Conservation (phyloP, 1,139 yeast genomes). For the Hyphopichia fennica region DNA sequence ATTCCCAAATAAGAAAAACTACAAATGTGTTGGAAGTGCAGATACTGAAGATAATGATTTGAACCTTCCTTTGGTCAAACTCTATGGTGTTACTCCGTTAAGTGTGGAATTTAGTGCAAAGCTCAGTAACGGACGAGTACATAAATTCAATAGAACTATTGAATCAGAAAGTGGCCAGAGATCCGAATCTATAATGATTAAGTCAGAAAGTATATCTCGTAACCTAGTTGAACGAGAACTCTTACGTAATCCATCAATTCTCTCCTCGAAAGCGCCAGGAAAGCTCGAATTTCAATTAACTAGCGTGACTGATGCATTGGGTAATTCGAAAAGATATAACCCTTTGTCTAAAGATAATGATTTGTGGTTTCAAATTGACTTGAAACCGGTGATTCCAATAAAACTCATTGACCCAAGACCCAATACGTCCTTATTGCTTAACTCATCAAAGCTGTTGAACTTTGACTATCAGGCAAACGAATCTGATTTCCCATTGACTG, state of each 20-base stretch:
- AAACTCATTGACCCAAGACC: conserved; percentile 39
- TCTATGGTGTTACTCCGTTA: conserved; percentile 77
- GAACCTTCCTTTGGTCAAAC: conserved; percentile 50
- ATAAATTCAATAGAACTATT: conserved; percentile 22
- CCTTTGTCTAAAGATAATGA: conserved; percentile 46
- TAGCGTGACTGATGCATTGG: conserved; percentile 72
- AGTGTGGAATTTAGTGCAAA: conserved; percentile 59
- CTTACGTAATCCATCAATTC: conserved; percentile 22
- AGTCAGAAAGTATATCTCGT: conserved; percentile 26
- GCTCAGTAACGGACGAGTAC: conserved; percentile 45
- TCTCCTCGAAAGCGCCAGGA: conserved; percentile 45
- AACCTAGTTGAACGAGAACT: conserved; percentile 39
- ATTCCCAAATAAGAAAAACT: conserved; percentile 22
- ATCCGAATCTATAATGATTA: conserved; percentile 16
- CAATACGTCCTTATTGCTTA: conserved; percentile 41
- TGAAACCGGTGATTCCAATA: conserved; percentile 64
- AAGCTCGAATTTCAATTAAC: conserved; percentile 64
- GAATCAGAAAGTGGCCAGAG: conserved; percentile 17
- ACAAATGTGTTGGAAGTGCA: conserved; percentile 55
- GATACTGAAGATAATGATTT: conserved; percentile 44
- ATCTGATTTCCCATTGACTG: conserved; percentile 48
- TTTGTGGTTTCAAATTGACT: conserved; percentile 53
- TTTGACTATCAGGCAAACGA: not conserved
- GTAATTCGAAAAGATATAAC: conserved; percentile 61
- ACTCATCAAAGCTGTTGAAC: conserved; percentile 8